phyloP scores from a whole-genome alignment of 2,329 filamentous ascomycete species.

The Verticillium klebahnii region DNA sequence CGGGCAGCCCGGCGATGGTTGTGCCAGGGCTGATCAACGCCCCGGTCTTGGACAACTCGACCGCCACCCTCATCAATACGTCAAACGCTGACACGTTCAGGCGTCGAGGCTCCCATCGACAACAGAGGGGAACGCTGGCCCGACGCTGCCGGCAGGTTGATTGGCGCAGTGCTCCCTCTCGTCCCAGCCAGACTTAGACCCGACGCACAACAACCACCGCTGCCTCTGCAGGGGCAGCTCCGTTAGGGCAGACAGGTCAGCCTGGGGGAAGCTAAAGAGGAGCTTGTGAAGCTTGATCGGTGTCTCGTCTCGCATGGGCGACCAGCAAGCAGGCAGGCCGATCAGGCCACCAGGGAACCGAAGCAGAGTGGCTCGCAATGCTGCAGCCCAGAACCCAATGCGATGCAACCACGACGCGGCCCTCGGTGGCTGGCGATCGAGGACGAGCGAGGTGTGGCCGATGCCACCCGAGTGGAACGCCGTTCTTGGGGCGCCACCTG shows the following conservation, averaged over 20 bases:
- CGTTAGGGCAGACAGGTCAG: not conserved
- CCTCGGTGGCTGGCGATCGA: not conserved
- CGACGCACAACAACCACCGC: not conserved
- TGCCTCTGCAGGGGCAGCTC: not conserved
- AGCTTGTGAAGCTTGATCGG: not conserved
- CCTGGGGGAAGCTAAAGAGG: not conserved
- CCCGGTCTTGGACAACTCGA: not conserved
- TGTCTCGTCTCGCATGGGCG: not conserved
- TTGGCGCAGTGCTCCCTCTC: not conserved
- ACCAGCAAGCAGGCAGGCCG: not conserved
- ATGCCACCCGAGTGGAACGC: not conserved
- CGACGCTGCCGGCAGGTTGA: not conserved
- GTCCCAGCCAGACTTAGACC: not conserved
- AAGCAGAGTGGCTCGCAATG: not conserved
- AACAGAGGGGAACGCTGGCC: not conserved
- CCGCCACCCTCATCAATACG: not conserved
- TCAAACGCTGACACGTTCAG: not conserved
- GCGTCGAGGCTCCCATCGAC: not conserved
- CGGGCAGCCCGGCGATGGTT: too few species aligned
- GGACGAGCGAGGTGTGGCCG: constrained; percentile 1
- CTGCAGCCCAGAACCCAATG: not conserved
- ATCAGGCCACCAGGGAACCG: not conserved
- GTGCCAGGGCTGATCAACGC: not conserved
- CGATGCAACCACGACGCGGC: not conserved
- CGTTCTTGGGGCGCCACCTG: too few species aligned